These are phyloP conservation scores for Ceratocystis variospora DNA, from an alignment of 2,329 filamentous ascomycete species.

Conservation along the genomic window DNA sequence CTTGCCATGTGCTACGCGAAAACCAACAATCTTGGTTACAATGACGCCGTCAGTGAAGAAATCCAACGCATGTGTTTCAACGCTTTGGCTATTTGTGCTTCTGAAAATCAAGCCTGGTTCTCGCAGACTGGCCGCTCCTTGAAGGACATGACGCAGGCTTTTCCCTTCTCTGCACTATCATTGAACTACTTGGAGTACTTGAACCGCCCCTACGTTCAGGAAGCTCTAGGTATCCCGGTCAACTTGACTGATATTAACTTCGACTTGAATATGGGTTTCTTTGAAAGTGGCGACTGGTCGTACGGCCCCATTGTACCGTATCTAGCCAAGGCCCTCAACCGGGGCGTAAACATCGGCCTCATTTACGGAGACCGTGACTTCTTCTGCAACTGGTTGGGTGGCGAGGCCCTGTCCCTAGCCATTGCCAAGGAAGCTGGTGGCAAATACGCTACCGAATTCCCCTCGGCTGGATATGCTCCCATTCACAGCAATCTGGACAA, in stretches of 20 bases:
- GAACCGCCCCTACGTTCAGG: slow-evolving; percentile 42
- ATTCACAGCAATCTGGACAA: slow-evolving; percentile 53
- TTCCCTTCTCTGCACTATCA: slow-evolving; percentile 48
- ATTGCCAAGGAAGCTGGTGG: slow-evolving; percentile 38
- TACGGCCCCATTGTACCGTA: slow-evolving; percentile 24
- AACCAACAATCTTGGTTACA: slow-evolving; percentile 29
- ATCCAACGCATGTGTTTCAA: slow-evolving; percentile 22
- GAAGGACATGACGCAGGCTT: slow-evolving; percentile 47
- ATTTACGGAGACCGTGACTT: slow-evolving; percentile 55
- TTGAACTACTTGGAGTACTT: slow-evolving; percentile 50
- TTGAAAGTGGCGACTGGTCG: slow-evolving; percentile 9
- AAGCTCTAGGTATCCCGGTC: slow-evolving; percentile 47
- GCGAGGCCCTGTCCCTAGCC: slow-evolving; percentile 54
- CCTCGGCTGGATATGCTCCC: slow-evolving; percentile 54
- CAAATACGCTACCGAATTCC: slow-evolving; percentile 42
- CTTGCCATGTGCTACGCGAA: slow-evolving; percentile 22
- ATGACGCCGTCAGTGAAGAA: slow-evolving; percentile 27
- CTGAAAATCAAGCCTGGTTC: background rate
- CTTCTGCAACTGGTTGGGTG: slow-evolving; percentile 58
- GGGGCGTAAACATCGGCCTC: slow-evolving; percentile 54
- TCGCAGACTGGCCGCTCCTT: slow-evolving; percentile 36
- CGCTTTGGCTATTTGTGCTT: slow-evolving; percentile 19
- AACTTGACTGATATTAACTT: slow-evolving; percentile 49
- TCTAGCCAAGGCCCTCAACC: slow-evolving; percentile 45
- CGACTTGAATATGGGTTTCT: slow-evolving; percentile 46